Conservation (phyloP, 306 rosid genomes). For the Ochetophila trinervis region DNA sequence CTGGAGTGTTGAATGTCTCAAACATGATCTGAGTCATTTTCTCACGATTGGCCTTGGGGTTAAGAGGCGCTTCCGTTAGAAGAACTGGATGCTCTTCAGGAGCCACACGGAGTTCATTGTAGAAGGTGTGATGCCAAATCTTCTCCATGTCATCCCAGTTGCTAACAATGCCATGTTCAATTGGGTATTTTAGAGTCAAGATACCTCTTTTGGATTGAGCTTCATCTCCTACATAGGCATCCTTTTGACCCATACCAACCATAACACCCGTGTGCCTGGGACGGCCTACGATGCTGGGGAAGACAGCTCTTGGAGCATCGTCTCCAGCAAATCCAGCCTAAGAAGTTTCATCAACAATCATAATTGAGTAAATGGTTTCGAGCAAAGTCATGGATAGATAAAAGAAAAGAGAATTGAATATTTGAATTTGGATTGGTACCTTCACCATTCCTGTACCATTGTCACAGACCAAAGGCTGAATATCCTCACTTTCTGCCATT, state of each 20-base stretch:
- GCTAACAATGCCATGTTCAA: conserved; percentile 92
- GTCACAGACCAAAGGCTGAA: conserved; percentile 96
- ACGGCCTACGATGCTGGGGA: conserved; percentile 96
- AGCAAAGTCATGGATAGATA: neutral
- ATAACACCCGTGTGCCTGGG: conserved; percentile 97
- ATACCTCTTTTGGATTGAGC: conserved; percentile 97
- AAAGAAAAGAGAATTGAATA: neutral
- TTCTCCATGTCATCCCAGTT: conserved; percentile 99
- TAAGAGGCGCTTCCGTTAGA: conserved; percentile 95
- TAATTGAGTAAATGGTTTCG: too few species aligned
- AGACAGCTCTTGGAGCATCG: conserved; percentile 98
- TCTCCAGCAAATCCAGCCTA: conserved; percentile 99
- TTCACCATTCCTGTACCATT: conserved; percentile 99
- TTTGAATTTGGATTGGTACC: conserved; percentile 44
- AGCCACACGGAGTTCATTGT: conserved; percentile 90
- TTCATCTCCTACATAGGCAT: conserved; percentile 96
- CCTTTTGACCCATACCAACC: conserved; percentile 99
- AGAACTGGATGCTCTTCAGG: conserved; percentile 98
- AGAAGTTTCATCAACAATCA: neutral
- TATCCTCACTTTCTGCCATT: conserved; percentile 89
- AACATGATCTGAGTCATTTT: conserved; percentile 97
- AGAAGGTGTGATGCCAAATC: conserved; percentile 98
- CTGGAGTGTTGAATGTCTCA: conserved; percentile 93
- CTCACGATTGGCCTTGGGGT: conserved; percentile 95
- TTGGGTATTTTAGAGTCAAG: conserved; percentile 84